A percentile compares a stretch with the other conserved stretches of the same genome.
Evolutionary conservation across 75 land plant species (phyloP).

Genomic region (Adiantum capillusveneris): DNA sequence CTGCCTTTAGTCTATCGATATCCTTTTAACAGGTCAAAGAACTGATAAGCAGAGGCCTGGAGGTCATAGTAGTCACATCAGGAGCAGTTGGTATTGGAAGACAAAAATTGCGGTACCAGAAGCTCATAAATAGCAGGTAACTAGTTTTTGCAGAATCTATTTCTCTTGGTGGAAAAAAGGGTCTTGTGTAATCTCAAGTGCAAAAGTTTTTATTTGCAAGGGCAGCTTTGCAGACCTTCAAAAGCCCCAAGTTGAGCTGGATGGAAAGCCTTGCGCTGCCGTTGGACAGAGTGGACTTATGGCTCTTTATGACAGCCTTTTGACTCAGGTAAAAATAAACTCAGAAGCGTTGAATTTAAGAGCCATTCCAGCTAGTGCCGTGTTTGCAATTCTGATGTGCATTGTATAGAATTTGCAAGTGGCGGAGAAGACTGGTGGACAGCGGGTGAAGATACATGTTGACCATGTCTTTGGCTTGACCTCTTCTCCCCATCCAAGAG

Average conservation of each 20-base stretch:
- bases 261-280: conserved; percentile 96
- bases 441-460: too few species aligned
- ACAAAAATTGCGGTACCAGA: conserved; percentile 73
- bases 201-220: too few species aligned
- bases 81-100: conserved; percentile 94
- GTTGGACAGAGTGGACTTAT: conserved; percentile 94
- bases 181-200: too few species aligned
- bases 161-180: too few species aligned
- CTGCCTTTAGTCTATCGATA: not conserved
- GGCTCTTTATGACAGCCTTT: conserved; percentile 88
- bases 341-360: too few species aligned
- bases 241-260: conserved; percentile 79
- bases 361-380: too few species aligned
- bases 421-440: too few species aligned
- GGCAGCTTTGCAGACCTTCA: conserved; percentile 88
- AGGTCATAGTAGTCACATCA: conserved; percentile 85
- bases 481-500: too few species aligned
- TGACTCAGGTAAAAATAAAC: conserved; percentile 98
- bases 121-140: conserved; percentile 82
- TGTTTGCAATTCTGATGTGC: too few species aligned
- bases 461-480: too few species aligned
- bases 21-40: conserved; percentile 60
- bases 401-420: too few species aligned
- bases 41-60: conserved; percentile 51
- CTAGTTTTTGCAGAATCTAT: too few species aligned